Percentiles rank a stretch among this genome's conserved stretches.
These are phyloP conservation scores for Coriolopsis trogii DNA, from an alignment of 1,284 basidiomycete species.

Conservation along the genomic window DNA sequence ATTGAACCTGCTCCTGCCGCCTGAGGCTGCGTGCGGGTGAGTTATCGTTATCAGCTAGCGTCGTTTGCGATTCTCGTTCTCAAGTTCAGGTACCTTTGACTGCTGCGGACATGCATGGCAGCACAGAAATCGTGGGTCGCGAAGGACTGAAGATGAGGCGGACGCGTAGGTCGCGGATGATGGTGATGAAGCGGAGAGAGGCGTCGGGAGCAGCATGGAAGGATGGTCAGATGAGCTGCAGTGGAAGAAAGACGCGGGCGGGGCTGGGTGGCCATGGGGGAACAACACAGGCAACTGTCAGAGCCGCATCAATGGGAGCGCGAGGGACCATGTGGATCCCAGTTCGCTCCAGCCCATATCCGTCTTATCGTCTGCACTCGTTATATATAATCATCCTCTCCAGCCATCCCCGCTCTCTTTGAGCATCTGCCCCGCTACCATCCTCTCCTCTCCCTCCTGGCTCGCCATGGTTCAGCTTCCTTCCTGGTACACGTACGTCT, in stretches of 20 bases:
- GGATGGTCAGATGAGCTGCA: conserved; percentile 11
- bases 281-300: background rate
- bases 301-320: conserved; percentile 16
- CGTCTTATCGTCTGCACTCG: conserved; percentile 19
- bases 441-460: background rate
- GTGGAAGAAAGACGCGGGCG: background rate
- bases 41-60: background rate
- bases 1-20: background rate
- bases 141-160: too few species aligned
- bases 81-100: conserved; percentile 1
- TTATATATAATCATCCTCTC: conserved; percentile 14
- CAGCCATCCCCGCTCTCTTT: background rate
- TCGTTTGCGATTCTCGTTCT: background rate
- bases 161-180: too few species aligned
- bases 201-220: conserved; percentile 4
- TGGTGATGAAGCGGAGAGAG: background rate
- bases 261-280: conserved; percentile 3
- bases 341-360: conserved; percentile 10
- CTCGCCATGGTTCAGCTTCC: conserved; percentile 30
- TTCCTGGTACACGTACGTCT: conserved; percentile 35
- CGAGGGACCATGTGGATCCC: conserved; percentile 18
- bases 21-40: too few species aligned
- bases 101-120: too few species aligned
- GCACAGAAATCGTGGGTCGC: background rate
- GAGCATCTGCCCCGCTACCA: conserved; percentile 17